These are phyloP conservation scores for Hymenoscyphus occultus DNA, from an alignment of 2,329 filamentous ascomycete species.

Conservation along the genomic window DNA sequence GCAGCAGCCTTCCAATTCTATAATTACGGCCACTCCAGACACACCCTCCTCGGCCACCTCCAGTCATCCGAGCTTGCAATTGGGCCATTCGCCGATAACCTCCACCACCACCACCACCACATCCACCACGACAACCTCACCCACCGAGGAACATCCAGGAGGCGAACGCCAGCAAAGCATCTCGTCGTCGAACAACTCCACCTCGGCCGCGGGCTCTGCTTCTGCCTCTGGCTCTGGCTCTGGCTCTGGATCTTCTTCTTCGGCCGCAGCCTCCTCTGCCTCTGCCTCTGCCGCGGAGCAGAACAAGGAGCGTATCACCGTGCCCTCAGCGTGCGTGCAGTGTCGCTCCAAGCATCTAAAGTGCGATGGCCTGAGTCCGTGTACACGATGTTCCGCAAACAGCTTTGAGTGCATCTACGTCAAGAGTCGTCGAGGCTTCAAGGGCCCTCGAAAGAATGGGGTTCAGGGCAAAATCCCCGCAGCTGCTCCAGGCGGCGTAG, in stretches of 20 bases:
- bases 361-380: constrained; percentile 68
- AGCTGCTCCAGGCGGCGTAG: constrained; percentile 14
- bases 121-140: constrained; percentile 4
- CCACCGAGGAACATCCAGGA: background rate
- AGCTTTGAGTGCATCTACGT: constrained; percentile 67
- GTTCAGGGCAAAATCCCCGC: constrained; percentile 33
- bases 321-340: constrained; percentile 25
- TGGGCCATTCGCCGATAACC: constrained; percentile 3
- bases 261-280: constrained; percentile 1
- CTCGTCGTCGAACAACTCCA: constrained; percentile 5
- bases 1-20: background rate
- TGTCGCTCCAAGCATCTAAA: constrained; percentile 60
- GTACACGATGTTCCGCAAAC: constrained; percentile 60
- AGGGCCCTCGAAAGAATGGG: constrained; percentile 56
- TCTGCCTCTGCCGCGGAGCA: constrained; percentile 7
- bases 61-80: constrained; percentile 4
- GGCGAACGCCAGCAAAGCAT: background rate
- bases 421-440: constrained; percentile 71
- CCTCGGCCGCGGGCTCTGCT: background rate
- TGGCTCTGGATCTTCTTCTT: too few species aligned
- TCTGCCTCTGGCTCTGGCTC: background rate
- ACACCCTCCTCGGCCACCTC: constrained; percentile 6
- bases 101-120: constrained; percentile 8
- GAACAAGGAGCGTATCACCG: constrained; percentile 16
- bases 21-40: background rate